Percentiles rank a stretch among this genome's conserved stretches.
These are phyloP conservation scores for Xylaria grammica DNA, from an alignment of 495 filamentous ascomycete genomes.

Conservation along the genomic window DNA sequence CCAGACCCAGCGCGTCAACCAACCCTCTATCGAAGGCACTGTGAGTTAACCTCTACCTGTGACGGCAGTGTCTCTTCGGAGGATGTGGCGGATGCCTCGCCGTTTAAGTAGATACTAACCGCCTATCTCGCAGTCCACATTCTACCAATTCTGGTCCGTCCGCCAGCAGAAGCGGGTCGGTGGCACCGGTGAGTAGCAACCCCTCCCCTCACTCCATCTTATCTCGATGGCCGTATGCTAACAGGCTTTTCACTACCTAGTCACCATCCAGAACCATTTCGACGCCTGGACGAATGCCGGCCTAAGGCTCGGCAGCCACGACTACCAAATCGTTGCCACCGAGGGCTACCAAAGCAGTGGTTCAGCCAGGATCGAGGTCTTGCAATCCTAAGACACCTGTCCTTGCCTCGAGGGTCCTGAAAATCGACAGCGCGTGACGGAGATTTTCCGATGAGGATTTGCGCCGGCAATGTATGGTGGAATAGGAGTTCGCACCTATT, in stretches of 20 bases:
- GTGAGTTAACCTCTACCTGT: slow-evolving; percentile 41
- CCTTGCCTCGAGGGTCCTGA: no score
- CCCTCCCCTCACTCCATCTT: not conserved
- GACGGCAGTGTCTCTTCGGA: no score
- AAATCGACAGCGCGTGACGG: no score
- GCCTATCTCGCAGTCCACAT: slow-evolving; percentile 25
- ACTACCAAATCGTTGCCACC: slow-evolving; percentile 66
- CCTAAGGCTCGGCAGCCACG: slow-evolving; percentile 57
- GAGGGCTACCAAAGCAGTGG: slow-evolving; percentile 60
- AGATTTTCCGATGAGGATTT: no score
- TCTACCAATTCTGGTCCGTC: slow-evolving; percentile 65
- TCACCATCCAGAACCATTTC: slow-evolving; percentile 65
- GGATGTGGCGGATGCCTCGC: not conserved
- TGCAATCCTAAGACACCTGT: not conserved
- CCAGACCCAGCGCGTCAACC: slow-evolving; percentile 61
- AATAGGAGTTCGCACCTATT: not conserved
- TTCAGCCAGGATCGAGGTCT: slow-evolving; percentile 44
- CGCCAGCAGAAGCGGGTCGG: slow-evolving; percentile 53
- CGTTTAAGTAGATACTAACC: not conserved
- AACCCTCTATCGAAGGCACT: slow-evolving; percentile 60
- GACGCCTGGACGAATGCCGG: slow-evolving; percentile 61
- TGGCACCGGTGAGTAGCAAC: slow-evolving; percentile 39
- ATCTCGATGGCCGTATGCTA: not conserved
- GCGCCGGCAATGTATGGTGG: not conserved
- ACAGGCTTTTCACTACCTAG: not conserved